A percentile compares a stretch with the other conserved stretches of the same genome.
Conservation (phyloP, 176 grass and related monocot species). For the Juncus inflexus region DNA sequence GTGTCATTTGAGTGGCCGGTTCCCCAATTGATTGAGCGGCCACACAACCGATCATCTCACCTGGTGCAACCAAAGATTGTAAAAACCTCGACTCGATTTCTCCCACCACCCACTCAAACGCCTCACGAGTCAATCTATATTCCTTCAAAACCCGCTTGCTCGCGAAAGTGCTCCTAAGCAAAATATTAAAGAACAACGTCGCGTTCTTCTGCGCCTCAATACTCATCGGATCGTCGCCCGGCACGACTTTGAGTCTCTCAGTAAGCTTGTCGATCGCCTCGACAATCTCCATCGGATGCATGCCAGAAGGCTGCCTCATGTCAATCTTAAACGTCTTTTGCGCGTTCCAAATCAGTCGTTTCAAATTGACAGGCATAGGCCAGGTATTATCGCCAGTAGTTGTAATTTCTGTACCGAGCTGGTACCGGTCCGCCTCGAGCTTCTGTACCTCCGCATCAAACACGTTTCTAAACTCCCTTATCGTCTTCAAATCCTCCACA, state of each 20-base stretch:
- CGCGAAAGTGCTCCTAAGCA: constrained; percentile 89
- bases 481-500: constrained; percentile 95
- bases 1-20: constrained; percentile 93
- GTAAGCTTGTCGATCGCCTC: constrained; percentile 94
- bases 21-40: constrained; percentile 98
- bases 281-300: constrained; percentile 99
- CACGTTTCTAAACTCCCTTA: constrained; percentile 89
- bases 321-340: constrained; percentile 98
- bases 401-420: constrained; percentile 79
- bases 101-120: constrained; percentile 99
- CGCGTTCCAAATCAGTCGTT: constrained; percentile 94
- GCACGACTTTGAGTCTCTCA: constrained; percentile 94
- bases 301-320: constrained; percentile 87
- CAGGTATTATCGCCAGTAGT: constrained; percentile 83
- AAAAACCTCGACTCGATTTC: constrained; percentile 94
- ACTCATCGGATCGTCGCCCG: constrained; percentile 93
- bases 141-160: constrained; percentile 95
- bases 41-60: constrained; percentile 99
- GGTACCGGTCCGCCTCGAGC: constrained; percentile 81
- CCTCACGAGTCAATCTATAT: constrained; percentile 85
- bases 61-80: constrained; percentile 84
- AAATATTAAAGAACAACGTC: constrained; percentile 92
- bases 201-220: constrained; percentile 98
- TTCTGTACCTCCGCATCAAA: constrained; percentile 97
- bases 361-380: constrained; percentile 96